Evolutionary conservation across 352 stramenopile species (phyloP).

Genomic region (Pythium folliculosum): DNA sequence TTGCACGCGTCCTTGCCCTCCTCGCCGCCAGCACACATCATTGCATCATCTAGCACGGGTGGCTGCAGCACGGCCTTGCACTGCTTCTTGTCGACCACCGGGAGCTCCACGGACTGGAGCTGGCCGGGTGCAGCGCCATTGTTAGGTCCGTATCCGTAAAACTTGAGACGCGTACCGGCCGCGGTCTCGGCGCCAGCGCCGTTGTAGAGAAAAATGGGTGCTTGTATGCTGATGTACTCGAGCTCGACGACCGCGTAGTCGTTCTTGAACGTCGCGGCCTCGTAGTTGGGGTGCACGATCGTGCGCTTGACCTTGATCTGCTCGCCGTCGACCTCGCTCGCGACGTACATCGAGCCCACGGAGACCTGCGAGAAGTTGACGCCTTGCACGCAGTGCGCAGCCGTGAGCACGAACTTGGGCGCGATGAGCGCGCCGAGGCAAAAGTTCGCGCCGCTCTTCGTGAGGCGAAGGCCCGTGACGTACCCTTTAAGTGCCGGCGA

Average conservation of each 20-base stretch:
- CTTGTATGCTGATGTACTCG: conserved; percentile 41
- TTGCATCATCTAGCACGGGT: conserved; percentile 19
- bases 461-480: conserved; percentile 29
- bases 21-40: conserved; percentile 46
- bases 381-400: conserved; percentile 35
- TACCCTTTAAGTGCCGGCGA: conserved; percentile 29
- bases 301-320: conserved; percentile 41
- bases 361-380: conserved; percentile 30
- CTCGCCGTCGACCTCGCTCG: conserved; percentile 34
- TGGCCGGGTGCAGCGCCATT: neutral
- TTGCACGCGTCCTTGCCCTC: conserved; percentile 40
- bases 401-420: conserved; percentile 37
- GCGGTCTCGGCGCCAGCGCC: neutral
- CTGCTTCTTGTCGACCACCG: conserved; percentile 27
- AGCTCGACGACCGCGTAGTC: conserved; percentile 47
- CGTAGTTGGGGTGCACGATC: conserved; percentile 33
- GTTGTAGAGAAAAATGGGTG: conserved; percentile 34
- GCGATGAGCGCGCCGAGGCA: conserved; percentile 42
- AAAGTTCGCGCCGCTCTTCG: conserved; percentile 28
- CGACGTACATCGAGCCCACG: conserved; percentile 35
- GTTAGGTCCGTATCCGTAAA: conserved; percentile 27
- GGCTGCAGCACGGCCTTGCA: conserved; percentile 27
- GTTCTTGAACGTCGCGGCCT: conserved; percentile 24
- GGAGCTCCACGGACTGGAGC: conserved; percentile 30
- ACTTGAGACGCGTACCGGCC: conserved; percentile 15